Conservation (phyloP, 805 yeast species). For the Yarrowia yakushimensis region DNA sequence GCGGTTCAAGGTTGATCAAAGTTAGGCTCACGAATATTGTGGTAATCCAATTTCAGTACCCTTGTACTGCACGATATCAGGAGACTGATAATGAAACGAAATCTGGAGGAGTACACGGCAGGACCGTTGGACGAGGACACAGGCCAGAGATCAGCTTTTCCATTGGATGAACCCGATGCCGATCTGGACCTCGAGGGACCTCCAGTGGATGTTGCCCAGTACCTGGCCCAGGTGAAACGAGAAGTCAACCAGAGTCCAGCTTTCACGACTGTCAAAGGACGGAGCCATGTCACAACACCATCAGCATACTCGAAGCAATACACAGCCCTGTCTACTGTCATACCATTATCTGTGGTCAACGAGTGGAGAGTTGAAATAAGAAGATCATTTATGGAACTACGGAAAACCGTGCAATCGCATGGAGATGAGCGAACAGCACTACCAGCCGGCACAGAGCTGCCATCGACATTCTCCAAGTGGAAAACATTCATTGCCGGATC, state of each 20-base stretch:
- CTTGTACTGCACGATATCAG: neutral
- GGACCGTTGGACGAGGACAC: constrained; percentile 34
- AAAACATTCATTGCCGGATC: constrained; percentile 40
- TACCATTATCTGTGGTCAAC: neutral
- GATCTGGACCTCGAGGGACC: neutral
- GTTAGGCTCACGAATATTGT: neutral
- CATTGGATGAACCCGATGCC: constrained; percentile 27
- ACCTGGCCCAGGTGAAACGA: constrained; percentile 11
- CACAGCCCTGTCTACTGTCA: neutral
- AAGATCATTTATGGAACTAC: neutral
- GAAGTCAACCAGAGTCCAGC: constrained; percentile 5
- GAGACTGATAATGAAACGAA: constrained; percentile 1
- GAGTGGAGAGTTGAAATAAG: constrained; percentile 11
- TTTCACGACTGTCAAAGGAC: neutral
- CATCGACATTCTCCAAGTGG: constrained; percentile 44
- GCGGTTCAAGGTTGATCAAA: neutral
- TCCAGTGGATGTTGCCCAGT: constrained; percentile 3
- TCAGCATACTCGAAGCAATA: constrained; percentile 5
- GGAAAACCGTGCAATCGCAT: neutral
- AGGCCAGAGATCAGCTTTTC: constrained; percentile 38
- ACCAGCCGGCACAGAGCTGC: constrained; percentile 34
- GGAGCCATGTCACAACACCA: neutral
- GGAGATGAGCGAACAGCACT: neutral
- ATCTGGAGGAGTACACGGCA: constrained; percentile 25
- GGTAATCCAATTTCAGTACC: neutral